Evolutionary conservation across 352 stramenopile genomes (phyloP).

Genomic region (Discostella stelligera): DNA sequence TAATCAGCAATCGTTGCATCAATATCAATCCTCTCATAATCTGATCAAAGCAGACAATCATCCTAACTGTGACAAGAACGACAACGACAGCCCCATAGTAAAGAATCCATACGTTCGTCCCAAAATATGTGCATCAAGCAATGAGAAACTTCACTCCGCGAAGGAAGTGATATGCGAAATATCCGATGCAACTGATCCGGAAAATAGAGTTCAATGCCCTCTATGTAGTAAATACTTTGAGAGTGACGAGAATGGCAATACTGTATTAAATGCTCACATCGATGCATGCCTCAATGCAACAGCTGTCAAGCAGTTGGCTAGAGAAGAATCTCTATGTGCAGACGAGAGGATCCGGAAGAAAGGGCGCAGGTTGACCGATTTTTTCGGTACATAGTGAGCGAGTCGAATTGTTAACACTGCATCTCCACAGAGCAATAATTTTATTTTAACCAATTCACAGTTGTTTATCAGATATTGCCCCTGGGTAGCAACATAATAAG

Average conservation of each 20-base stretch:
- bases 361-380: conserved; percentile 50
- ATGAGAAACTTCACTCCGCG: not conserved
- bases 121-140: not conserved
- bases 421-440: not conserved
- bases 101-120: conserved; percentile 26
- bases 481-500: too few species aligned
- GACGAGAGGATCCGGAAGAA: conserved; percentile 34
- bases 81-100: not conserved
- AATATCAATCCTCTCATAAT: conserved; percentile 7
- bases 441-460: too few species aligned
- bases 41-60: not conserved
- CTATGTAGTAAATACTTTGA: conserved; percentile 22
- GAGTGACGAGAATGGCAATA: conserved; percentile 47
- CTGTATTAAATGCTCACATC: conserved; percentile 62
- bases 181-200: not conserved
- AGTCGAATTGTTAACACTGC: not conserved
- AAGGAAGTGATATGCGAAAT: not conserved
- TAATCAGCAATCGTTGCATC: conserved; percentile 37
- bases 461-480: too few species aligned
- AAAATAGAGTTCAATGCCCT: conserved; percentile 17
- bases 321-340: conserved; percentile 46
- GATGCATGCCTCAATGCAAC: conserved; percentile 65
- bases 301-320: conserved; percentile 47
- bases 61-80: not conserved
- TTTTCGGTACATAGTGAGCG: conserved; percentile 28